Evolutionary conservation across 306 rosid species (phyloP), one percentile per base, ranked within the genome.

Genomic region (Glycine soja): DNA sequence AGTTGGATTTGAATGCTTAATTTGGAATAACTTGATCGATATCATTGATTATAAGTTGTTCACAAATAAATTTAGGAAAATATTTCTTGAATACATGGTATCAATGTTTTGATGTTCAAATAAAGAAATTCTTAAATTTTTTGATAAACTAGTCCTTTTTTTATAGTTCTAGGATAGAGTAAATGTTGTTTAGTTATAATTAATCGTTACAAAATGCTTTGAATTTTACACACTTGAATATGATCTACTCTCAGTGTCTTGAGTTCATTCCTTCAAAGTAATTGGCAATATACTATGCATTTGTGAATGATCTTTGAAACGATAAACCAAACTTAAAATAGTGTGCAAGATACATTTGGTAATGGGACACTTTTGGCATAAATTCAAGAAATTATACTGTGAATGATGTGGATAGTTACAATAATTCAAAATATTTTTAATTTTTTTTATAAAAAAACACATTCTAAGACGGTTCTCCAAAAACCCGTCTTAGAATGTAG

Each of bases 191-290:
- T 72, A 19, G 14, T 61, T 42, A 42, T 51, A 62, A 52, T 24
- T 18, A 24, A 43, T 80, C 32, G 42, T 65, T 48, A 53, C 7
- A 64, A 3, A 38, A 72, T 80, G 62, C 14, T 51, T 43, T 53
- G n/a, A n/a, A 13, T 45, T 72, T 5, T 66, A 19, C 43, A 50
- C 56, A 8, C 15, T 69, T 57, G 50, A 57, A 40, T 74, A 64
- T 30, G 51, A 84, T 58, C 18, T 79, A 65, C 62, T 43, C 79
- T 38, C 68, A 14, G 64, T 57, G 66, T 51, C 69, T 70, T 32
- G 75, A 70, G 38, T 72, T 65, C 79, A 45, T 52, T 53, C 12
- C 38, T 72, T 52, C 48, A 62, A 63, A 52, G 16, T 63, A 64
- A 47, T 72, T 64, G 52, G 40, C 24, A 45, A 42, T 42, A 42